Percentiles rank a stretch among this genome's conserved stretches.
phyloP scores from a whole-genome alignment of 2,329 filamentous ascomycete species.

The Endoconidiophora polonica region DNA sequence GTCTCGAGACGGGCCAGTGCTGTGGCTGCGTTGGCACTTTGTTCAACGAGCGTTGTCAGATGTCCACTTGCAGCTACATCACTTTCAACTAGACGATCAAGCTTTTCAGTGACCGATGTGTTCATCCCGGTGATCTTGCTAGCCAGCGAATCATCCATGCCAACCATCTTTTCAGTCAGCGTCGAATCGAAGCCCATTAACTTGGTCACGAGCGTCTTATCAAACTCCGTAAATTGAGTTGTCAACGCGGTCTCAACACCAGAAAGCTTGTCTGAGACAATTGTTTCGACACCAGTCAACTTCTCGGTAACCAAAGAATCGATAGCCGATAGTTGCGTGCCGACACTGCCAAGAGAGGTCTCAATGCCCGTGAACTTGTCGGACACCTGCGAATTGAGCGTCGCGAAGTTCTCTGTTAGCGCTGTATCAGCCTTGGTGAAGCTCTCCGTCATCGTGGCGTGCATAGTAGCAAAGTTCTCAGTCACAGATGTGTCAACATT shows the following conservation, averaged over 20 bases:
- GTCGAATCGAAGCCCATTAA: conserved; percentile 4
- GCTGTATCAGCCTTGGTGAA: conserved; percentile 10
- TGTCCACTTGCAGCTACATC: conserved; percentile 17
- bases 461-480: conserved; percentile 12
- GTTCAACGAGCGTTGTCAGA: conserved; percentile 32
- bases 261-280: conserved; percentile 3
- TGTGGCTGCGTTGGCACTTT: conserved; percentile 43
- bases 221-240: conserved; percentile 7
- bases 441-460: conserved; percentile 9
- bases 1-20: conserved; percentile 62
- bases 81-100: conserved; percentile 26
- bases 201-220: conserved; percentile 9
- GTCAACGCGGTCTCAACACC: conserved; percentile 8
- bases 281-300: conserved; percentile 3
- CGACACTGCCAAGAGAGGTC: conserved; percentile 3
- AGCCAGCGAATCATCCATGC: conserved; percentile 9
- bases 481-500: conserved; percentile 10
- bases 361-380: conserved; percentile 8
- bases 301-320: conserved; percentile 2
- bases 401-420: conserved; percentile 13
- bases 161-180: conserved; percentile 9
- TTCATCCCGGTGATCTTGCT: conserved; percentile 6
- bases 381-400: conserved; percentile 10
- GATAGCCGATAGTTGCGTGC: conserved; percentile 4
- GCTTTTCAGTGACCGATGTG: conserved; percentile 27